Evolutionary conservation across 495 filamentous ascomycete species (phyloP), one percentile per base, ranked within the genome.

Genomic region (Xylaria scruposa): DNA sequence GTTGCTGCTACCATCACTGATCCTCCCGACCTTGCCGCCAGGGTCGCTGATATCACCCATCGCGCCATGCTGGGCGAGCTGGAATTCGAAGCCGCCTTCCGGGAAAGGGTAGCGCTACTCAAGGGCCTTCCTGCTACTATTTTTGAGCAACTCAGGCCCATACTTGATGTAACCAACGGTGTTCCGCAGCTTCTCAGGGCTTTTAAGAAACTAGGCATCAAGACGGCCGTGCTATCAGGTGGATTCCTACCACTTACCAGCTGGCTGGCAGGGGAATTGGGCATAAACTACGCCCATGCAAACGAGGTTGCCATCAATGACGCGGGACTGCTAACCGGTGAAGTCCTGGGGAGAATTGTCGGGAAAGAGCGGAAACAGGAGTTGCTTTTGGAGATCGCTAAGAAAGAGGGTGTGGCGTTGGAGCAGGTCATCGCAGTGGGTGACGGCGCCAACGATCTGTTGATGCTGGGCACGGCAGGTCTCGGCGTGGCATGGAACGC

Each of bases 41-140:
- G 83, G 58, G 81, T 88, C 1, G 82, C 85, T 26, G 90, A 90
- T 72, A 97, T 99, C 78, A 99, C 96, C 4, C 90, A 90, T 59
- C 90, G 93, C 21, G 95, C 96, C 38, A 99, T 99, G 96, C 90
- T 95, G 72, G 96, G 96, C 58, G 96, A 98, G 79, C 86, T 97
- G n/a, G 95, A 98, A 78, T 99, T 99, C 74, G 89, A 94, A 33
- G 85, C 88, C 13, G 93, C 91, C 1, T 89, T 99, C 73, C 88
- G 88, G 51, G 91, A 91, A 78, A 89, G 96, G 12, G 93, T 95
- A 31, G 85, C 85, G 56, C 86, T 98, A 38, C 87, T 99, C 12
- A 92, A 91, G 71, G 95, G 94, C 33, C 88, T 97, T 42, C 88
- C 91, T 1, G 89, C 88, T 1, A 88, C 88, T 70, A 93, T 99